Evolutionary conservation across 208 protist species (phyloP).

Genomic region (Crithidia thermophila): DNA sequence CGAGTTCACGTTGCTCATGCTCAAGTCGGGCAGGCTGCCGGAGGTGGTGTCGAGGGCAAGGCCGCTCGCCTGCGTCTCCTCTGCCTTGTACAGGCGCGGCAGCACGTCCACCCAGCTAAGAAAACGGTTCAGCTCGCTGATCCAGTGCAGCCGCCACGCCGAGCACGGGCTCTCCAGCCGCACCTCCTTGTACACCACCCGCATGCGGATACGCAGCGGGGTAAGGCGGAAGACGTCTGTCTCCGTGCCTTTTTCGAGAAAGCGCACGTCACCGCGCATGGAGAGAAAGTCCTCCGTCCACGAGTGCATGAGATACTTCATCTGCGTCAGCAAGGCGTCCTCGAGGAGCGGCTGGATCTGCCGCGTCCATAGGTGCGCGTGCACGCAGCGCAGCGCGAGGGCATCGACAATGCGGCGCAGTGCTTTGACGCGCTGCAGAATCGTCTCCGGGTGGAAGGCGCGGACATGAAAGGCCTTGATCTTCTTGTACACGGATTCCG

Average conservation of each 20-base stretch:
- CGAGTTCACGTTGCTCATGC: conserved; percentile 11
- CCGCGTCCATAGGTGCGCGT: conserved; percentile 70
- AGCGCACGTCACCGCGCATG: conserved; percentile 73
- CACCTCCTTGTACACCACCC: conserved; percentile 81
- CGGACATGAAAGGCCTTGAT: conserved; percentile 47
- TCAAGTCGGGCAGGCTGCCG: not conserved
- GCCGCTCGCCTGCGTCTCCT: conserved; percentile 37
- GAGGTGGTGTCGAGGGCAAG: not conserved
- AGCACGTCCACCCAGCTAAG: conserved; percentile 79
- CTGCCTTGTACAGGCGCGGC: conserved; percentile 62
- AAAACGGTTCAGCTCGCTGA: conserved; percentile 71
- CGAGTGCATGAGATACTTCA: conserved; percentile 67
- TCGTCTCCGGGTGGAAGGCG: conserved; percentile 59
- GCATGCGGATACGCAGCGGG: conserved; percentile 86
- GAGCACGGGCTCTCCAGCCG: conserved; percentile 55
- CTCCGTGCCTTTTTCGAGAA: conserved; percentile 48
- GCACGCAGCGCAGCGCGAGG: conserved; percentile 61
- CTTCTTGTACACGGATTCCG: conserved; percentile 51
- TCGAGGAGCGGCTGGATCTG: conserved; percentile 78
- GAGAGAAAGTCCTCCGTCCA: conserved; percentile 88
- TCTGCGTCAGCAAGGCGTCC: conserved; percentile 60
- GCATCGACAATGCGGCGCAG: conserved; percentile 55
- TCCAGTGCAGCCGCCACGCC: conserved; percentile 82
- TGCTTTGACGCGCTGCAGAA: conserved; percentile 60
- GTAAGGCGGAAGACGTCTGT: conserved; percentile 81